Conservation (phyloP, 495 filamentous ascomycete species). For the Aspergillus carlsbadensis region DNA sequence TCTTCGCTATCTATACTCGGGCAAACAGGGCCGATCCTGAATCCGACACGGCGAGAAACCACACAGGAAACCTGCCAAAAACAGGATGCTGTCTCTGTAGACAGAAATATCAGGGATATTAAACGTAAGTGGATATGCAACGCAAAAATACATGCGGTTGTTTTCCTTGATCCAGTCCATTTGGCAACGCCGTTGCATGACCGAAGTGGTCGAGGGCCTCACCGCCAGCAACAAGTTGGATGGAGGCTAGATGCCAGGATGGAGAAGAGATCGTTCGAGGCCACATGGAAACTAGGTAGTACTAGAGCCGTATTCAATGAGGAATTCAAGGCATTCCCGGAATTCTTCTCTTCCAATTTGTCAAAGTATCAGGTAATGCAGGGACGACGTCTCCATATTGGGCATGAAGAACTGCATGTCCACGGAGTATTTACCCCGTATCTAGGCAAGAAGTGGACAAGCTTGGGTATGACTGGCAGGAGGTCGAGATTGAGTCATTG, state of each 20-base stretch:
- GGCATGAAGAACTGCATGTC: slow-evolving; percentile 9
- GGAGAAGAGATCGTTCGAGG: too few species aligned
- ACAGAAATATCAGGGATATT: neutral
- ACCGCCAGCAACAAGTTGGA: too few species aligned
- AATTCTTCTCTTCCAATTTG: neutral
- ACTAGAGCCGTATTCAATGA: neutral
- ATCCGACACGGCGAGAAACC: too few species aligned
- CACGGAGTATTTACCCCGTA: slow-evolving; percentile 5
- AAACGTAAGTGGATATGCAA: neutral
- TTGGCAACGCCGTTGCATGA: neutral
- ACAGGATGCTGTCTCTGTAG: neutral
- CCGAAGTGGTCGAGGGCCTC: neutral
- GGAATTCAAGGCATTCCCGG: neutral
- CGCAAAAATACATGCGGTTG: neutral
- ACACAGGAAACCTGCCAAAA: too few species aligned
- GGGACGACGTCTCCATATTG: slow-evolving; percentile 10
- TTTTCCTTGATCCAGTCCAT: neutral
- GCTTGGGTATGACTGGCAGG: neutral
- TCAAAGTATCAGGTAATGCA: slow-evolving; percentile 3
- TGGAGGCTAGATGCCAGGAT: too few species aligned
- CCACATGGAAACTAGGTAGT: too few species aligned
- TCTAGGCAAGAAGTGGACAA: neutral
- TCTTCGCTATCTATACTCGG: neutral
- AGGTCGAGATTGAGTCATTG: slow-evolving; percentile 2
- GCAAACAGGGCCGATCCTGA: too few species aligned